These are phyloP conservation scores for Umbelopsis vinacea DNA, from an alignment of 192 early-diverging fungal species.

Conservation along the genomic window DNA sequence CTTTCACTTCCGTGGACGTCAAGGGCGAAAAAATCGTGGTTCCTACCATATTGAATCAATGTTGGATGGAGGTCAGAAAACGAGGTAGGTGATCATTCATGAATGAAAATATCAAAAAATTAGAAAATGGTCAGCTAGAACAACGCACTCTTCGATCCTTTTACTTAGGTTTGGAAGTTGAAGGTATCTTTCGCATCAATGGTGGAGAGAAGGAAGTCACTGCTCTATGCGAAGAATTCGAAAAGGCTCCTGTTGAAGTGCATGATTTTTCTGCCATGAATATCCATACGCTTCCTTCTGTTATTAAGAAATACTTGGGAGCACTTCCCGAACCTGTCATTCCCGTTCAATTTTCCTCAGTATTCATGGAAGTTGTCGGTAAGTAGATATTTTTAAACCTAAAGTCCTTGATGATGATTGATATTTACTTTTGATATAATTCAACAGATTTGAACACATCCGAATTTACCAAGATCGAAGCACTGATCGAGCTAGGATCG, in stretches of 20 bases:
- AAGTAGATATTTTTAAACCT: background rate
- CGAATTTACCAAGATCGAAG: constrained; percentile 2
- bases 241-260: background rate
- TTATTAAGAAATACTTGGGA: constrained; percentile 11
- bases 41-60: constrained; percentile 13
- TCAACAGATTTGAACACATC: constrained; percentile 14
- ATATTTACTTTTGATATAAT: background rate
- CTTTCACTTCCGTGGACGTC: background rate
- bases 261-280: constrained; percentile 12
- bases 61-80: constrained; percentile 17
- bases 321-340: background rate
- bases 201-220: constrained; percentile 7
- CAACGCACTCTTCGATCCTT: background rate
- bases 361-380: constrained; percentile 21
- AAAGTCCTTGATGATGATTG: too few species aligned
- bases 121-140: background rate
- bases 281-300: constrained; percentile 9
- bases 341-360: background rate
- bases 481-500: constrained; percentile 4
- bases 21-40: constrained; percentile 9
- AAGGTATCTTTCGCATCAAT: constrained; percentile 19
- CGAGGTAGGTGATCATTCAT: background rate
- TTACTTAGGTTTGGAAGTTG: constrained; percentile 1
- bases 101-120: background rate
- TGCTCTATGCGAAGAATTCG: constrained; percentile 3